phyloP scores from a whole-genome alignment of 495 filamentous ascomycete species.

The Penicillium roqueforti region DNA sequence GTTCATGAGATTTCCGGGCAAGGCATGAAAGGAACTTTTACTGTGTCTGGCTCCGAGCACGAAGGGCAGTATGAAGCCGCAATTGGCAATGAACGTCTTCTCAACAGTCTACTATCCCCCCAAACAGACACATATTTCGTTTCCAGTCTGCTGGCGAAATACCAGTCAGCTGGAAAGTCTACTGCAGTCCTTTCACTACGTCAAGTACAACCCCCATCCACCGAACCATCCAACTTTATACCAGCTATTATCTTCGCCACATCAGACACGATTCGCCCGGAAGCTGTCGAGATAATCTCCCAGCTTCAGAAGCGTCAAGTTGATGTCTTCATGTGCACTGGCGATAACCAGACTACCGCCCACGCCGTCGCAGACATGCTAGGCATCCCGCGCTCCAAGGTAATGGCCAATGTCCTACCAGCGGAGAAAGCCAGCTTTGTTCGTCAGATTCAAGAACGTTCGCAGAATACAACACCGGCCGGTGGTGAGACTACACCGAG shows the following conservation, averaged over 20 bases:
- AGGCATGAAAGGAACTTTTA: slow-evolving; percentile 71
- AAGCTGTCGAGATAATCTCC: slow-evolving; percentile 61
- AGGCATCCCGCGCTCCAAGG: slow-evolving; percentile 67
- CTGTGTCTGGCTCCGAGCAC: slow-evolving; percentile 21
- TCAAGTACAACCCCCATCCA: slow-evolving; percentile 13
- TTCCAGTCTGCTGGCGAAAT: slow-evolving; percentile 50
- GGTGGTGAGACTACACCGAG: slow-evolving; percentile 6
- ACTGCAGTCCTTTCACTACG: slow-evolving; percentile 63
- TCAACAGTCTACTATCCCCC: slow-evolving; percentile 37
- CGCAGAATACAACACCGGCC: slow-evolving; percentile 4
- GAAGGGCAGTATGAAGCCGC: slow-evolving; percentile 55
- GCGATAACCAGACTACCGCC: slow-evolving; percentile 61
- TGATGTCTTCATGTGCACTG: slow-evolving; percentile 87
- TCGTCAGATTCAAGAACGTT: slow-evolving; percentile 60
- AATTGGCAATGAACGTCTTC: slow-evolving; percentile 79
- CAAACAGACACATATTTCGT: slow-evolving; percentile 36
- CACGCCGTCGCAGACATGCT: slow-evolving; percentile 66
- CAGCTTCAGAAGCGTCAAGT: slow-evolving; percentile 62
- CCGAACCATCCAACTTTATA: slow-evolving; percentile 43
- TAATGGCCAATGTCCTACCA: slow-evolving; percentile 86
- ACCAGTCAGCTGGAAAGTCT: slow-evolving; percentile 70
- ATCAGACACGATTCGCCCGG: slow-evolving; percentile 74
- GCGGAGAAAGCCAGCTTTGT: slow-evolving; percentile 84
- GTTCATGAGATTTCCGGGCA: slow-evolving; percentile 77
- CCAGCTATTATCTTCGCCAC: slow-evolving; percentile 63